phyloP scores from a whole-genome alignment of 495 filamentous ascomycete species.

The Penicillium salamii region DNA sequence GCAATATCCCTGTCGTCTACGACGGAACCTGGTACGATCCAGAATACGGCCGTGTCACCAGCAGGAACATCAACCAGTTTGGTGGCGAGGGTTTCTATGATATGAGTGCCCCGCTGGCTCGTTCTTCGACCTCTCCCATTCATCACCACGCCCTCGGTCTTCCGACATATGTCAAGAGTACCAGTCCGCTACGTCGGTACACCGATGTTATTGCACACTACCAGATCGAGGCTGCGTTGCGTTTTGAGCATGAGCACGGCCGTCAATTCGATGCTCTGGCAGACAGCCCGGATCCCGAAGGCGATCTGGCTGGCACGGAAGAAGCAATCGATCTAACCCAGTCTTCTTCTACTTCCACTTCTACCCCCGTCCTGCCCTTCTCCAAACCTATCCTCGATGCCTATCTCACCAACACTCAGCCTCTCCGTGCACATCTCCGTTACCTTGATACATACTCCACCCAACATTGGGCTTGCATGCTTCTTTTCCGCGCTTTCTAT shows the following conservation, averaged over 20 bases:
- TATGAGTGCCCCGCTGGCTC: constrained; percentile 44
- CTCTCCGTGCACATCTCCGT: constrained; percentile 31
- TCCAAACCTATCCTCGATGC: constrained; percentile 51
- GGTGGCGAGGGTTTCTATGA: constrained; percentile 32
- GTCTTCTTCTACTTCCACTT: background rate
- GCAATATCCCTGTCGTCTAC: constrained; percentile 77
- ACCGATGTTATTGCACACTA: constrained; percentile 83
- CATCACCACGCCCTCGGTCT: constrained; percentile 62
- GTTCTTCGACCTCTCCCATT: constrained; percentile 48
- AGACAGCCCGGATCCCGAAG: constrained; percentile 11
- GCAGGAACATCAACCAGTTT: constrained; percentile 30
- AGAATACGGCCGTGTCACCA: constrained; percentile 42
- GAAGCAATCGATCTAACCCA: background rate
- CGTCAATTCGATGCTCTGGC: constrained; percentile 43
- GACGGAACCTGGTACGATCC: constrained; percentile 64
- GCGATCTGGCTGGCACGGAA: background rate
- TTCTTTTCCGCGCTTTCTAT: constrained; percentile 72
- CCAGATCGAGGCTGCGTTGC: constrained; percentile 82
- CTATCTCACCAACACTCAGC: constrained; percentile 32
- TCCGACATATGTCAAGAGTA: constrained; percentile 72
- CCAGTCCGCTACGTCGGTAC: constrained; percentile 83
- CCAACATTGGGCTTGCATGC: constrained; percentile 63
- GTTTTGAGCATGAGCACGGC: constrained; percentile 61
- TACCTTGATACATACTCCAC: constrained; percentile 33
- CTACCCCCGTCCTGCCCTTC: constrained; percentile 59